Evolutionary conservation across 305 asterid genomes (phyloP).

Genomic region (Rubia occidens): DNA sequence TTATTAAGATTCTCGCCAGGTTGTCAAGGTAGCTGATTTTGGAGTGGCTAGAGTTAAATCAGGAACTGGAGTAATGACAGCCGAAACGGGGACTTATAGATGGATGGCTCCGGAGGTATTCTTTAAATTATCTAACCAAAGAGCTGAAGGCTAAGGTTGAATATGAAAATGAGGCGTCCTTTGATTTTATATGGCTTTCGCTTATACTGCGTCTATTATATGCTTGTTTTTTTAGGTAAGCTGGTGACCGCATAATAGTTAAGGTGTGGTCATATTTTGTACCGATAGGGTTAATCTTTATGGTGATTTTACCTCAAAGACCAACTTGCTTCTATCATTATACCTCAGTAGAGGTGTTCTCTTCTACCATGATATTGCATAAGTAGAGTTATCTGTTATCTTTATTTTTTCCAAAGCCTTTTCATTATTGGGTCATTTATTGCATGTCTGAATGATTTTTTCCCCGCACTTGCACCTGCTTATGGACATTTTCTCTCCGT

Average conservation of each 20-base stretch:
- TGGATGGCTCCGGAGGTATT: constrained; percentile 99
- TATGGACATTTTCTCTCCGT: constrained; percentile 22
- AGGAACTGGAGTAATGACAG: constrained; percentile 94
- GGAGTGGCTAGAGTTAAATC: constrained; percentile 95
- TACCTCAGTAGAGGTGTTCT: background rate
- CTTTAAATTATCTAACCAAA: background rate
- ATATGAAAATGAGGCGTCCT: background rate
- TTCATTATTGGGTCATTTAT: background rate
- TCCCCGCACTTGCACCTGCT: constrained; percentile 17
- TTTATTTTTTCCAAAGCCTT: background rate
- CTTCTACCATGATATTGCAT: background rate
- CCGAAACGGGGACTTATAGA: constrained; percentile 93
- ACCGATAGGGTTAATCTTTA: background rate
- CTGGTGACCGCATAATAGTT: background rate
- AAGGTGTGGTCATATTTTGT: background rate
- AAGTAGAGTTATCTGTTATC: background rate
- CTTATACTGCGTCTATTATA: constrained; percentile 1
- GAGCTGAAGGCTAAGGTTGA: background rate
- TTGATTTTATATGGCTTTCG: background rate
- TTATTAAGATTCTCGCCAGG: constrained; percentile 35
- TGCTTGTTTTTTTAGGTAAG: constrained; percentile 6
- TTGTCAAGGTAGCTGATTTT: constrained; percentile 91
- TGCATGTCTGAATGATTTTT: background rate
- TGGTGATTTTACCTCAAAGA: background rate
- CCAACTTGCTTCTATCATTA: background rate